Base-by-base conservation (phyloP, 2,329 filamentous ascomycete genomes). In the Talaromyces funiculosus region DNA sequence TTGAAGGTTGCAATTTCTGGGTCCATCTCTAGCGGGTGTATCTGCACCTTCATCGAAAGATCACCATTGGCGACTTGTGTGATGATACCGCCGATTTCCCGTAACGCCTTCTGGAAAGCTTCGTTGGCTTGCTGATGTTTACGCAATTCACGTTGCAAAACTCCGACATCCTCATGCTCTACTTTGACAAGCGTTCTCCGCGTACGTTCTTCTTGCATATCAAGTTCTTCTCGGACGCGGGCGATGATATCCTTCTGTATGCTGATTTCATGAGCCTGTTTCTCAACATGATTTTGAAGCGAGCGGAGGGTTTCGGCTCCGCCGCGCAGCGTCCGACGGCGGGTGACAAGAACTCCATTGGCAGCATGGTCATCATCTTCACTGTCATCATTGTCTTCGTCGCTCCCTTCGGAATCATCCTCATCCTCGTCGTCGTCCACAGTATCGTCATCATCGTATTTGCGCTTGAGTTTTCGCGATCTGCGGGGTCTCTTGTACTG, bases 61-160 rank as follows among this genome's bases (percentile, higher is more conserved):
- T 96, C 92, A 74, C 92, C 92, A 68, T 90, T 89, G 59, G 92
- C 94, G 66, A 97, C 94, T 64, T 93, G 92, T 22, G 94, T 97
- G 69, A 97, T 90, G 68, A 99, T 97, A 72, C 93, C 94, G 68
- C 94, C 94, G 67, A 99, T 97, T 75, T 99, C 94, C 65, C 92
- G 86, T 35, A 99, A 80, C 10, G 94, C 94, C 77, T 97, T 97
- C 73, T 97, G 92, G 83, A 97, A 99, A 68, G 94, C 95, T 76
- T 96, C 87, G 76, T 99, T 99, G 72, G 95, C 94, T 77, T 97
- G 94, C 73, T 96, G 92, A 72, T 97, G 92, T 78, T 97, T 97
- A 81, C 90, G 92, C 62, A 99, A 82, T 76, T 99, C 94, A 62
- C 93, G 86, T 78, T 97, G 93, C 42, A 97, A 82, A 37, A 90